Evolutionary conservation across 352 stramenopile genomes (phyloP), one percentile per base, ranked within the genome.

Genomic region (Pythium aphanidermatum): DNA sequence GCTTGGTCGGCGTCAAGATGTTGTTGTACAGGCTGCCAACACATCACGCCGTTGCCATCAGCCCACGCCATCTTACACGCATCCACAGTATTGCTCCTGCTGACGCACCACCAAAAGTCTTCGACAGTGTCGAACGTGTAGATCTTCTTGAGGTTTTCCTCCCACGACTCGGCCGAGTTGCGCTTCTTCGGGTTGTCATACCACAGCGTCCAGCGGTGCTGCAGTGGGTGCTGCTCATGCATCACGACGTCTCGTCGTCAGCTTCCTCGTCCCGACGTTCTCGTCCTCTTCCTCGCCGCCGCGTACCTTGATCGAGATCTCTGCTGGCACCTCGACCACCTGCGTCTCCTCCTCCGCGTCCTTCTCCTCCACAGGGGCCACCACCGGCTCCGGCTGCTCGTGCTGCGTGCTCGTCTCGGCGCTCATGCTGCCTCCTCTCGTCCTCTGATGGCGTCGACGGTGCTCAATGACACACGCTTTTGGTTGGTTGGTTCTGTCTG

Each of bases 41-140:
- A 14, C 12, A 16, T 23, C 41, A 35, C 11, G 36, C 29, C 33
- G 50, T 29, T 19, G 17, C 25, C 24, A 21, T n/a, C 10, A n/a
- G 33, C 16, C 39, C 20, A 30, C 12, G 10, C 12, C 35, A 33
- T 57, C 34, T 55, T 29, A 38, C 20, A 14, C 14, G 6, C 25
- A 20, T 34, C 21, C 46, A 4, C 21, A 45, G 1, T 34, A 21
- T 5, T n/a, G 19, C 3, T 50, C 30, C 34, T 20, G 16, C 3
- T 7, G 10, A 79, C 78, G 53, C 65, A 90, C 61, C 85, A 95
- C 94, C 95, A 99, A 76, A 99, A 99, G 69, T 96, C 86, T 61
- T 98, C 92, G 44, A 98, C 91, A 17, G 87, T 97, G 64, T 89
- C 80, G 64, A 99, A 98, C 39, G 86, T 92, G 77, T 84, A 96